Percentiles rank a stretch among this genome's conserved stretches.
These are phyloP conservation scores for Cadophora luteo-olivacea DNA, from an alignment of 2,329 filamentous ascomycete genomes.

Conservation along the genomic window DNA sequence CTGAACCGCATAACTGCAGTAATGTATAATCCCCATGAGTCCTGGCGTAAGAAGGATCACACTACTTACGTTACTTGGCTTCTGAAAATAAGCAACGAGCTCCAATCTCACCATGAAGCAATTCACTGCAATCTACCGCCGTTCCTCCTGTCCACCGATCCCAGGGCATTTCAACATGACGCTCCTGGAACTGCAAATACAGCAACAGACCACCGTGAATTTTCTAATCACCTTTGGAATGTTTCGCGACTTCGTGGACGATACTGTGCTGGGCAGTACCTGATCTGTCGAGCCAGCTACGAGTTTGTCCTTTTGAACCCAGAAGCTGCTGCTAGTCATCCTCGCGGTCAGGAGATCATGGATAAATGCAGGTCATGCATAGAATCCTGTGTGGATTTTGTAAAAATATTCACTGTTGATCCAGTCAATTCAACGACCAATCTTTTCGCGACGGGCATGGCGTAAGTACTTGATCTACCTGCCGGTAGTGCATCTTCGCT, in stretches of 20 bases:
- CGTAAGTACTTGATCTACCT: neutral
- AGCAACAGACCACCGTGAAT: neutral
- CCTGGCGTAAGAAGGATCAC: neutral
- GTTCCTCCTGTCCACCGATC: neutral
- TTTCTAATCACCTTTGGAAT: neutral
- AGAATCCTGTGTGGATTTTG: neutral
- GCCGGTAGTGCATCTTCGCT: neutral
- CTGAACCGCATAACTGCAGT: neutral
- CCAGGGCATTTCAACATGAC: neutral
- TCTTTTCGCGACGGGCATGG: neutral
- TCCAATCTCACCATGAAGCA: neutral
- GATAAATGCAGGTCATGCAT: conserved; percentile 1
- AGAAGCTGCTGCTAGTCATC: neutral
- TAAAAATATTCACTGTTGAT: neutral
- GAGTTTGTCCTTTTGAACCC: neutral
- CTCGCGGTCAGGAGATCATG: neutral
- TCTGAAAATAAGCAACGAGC: neutral
- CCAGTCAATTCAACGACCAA: conserved; percentile 3
- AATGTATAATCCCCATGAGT: neutral
- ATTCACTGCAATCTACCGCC: neutral
- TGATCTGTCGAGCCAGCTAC: neutral
- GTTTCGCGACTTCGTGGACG: neutral
- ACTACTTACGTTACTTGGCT: neutral
- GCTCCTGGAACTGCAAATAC: neutral
- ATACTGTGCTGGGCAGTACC: neutral